Base-by-base conservation (phyloP, 768 basidiomycete species). In the Phylloporus sp. region DNA sequence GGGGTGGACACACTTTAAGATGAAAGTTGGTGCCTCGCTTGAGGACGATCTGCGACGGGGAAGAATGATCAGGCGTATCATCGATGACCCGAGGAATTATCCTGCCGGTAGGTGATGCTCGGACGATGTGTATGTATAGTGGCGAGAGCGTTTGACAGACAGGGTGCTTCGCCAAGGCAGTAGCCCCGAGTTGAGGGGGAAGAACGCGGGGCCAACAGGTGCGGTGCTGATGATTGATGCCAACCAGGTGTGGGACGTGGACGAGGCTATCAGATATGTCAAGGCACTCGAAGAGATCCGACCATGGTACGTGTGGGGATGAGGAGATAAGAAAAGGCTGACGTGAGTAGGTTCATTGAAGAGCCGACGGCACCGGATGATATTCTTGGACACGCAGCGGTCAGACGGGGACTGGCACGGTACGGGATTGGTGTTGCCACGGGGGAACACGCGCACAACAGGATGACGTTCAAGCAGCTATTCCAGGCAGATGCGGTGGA, bases 1-100 rank as follows among this genome's bases (percentile, higher is more conserved):
- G 29, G 95, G 94, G 20, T 97, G 95, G 82, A 97, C 90, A 70
- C 91, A 95, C 74, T 95, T 97, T 81, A 97, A 97, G 75, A 91
- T 95, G 85, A 97, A 97, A 72, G 93, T 97, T 56, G 94, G 94
- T 38, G 85, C 87, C 20, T 80, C 90, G 70, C 77, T 80, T 46
- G 80, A 82, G 26, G 82, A 86, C 63, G 94, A 97, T 69, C 71
- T 93, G 28, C 84, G 90, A 27, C 82, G 94, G 43, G 90, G 91
- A 12, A 83, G 77, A 59, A 77, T 97, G 63, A 92, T 95, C 57
- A 83, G 95, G 47, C 86, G 86, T 22, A 88, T 97, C 66, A 94
- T 97, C 62, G 94, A 97, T 65, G 86, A 97, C 71, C 88, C 91
- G 0, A 79, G 81, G 55, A 83, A 88, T 35, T 61, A 52, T 55